Conservation (phyloP, 176 grass and related monocot species). For the Raddia guianensis region DNA sequence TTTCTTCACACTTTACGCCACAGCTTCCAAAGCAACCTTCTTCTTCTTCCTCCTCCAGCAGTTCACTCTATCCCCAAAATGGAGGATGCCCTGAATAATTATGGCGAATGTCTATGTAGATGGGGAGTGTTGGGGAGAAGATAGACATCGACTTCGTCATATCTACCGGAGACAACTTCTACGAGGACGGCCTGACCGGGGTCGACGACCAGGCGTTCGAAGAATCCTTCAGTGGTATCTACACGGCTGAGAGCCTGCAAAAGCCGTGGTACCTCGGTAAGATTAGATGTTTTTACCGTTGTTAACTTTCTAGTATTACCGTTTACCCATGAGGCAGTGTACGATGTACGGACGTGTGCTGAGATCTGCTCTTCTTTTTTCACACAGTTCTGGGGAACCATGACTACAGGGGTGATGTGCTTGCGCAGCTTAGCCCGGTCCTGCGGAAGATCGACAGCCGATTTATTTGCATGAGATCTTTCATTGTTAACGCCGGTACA, state of each 20-base stretch:
- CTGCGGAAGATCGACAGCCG: slow-evolving; percentile 59
- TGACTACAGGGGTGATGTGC: slow-evolving; percentile 72
- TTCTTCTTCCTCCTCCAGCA: too few relatives aligned
- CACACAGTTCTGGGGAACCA: slow-evolving; percentile 82
- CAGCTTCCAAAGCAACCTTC: too few relatives aligned
- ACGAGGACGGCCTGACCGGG: slow-evolving; percentile 59
- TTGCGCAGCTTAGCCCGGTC: slow-evolving; percentile 66
- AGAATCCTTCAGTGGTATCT: slow-evolving; percentile 70
- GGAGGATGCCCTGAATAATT: neutral
- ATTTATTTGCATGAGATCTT: slow-evolving; percentile 88
- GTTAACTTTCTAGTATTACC: neutral
- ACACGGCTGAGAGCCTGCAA: slow-evolving; percentile 72
- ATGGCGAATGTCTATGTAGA: slow-evolving; percentile 38
- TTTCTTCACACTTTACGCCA: too few relatives aligned
- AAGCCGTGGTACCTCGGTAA: slow-evolving; percentile 81
- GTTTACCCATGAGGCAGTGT: neutral
- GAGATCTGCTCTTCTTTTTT: neutral
- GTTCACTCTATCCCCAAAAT: too few relatives aligned
- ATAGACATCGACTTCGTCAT: slow-evolving; percentile 88
- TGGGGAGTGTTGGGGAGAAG: slow-evolving; percentile 65
- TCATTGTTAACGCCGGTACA: slow-evolving; percentile 72
- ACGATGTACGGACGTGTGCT: neutral
- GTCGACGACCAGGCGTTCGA: slow-evolving; percentile 64
- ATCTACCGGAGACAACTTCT: slow-evolving; percentile 91
- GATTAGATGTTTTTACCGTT: neutral